A percentile compares a stretch with the other conserved stretches of the same genome.
Evolutionary conservation across 78 protist genomes (phyloP).

Genomic region (Cavenderia fasciculata): DNA sequence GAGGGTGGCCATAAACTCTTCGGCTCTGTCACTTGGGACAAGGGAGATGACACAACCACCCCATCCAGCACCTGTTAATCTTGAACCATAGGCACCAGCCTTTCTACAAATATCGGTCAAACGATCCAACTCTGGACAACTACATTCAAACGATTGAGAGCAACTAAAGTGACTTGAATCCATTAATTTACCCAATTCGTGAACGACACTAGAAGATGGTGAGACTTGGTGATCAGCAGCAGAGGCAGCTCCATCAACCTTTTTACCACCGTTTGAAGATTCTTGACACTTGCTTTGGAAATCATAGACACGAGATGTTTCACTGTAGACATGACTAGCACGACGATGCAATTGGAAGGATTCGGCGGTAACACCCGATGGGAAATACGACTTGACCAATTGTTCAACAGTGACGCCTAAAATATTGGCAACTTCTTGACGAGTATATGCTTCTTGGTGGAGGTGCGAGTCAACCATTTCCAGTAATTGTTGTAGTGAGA

Average conservation of each 20-base stretch:
- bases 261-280: not conserved
- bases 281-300: constrained; percentile 19
- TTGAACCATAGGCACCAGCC: constrained; percentile 53
- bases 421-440: constrained; percentile 29
- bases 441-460: constrained; percentile 26
- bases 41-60: constrained; percentile 67
- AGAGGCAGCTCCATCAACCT: not conserved
- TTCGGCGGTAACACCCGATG: constrained; percentile 40
- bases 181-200: constrained; percentile 60
- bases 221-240: constrained; percentile 2
- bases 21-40: constrained; percentile 5
- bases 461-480: not conserved
- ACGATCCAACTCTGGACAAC: constrained; percentile 72
- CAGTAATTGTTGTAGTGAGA: constrained; percentile 9
- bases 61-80: constrained; percentile 83
- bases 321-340: constrained; percentile 70
- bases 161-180: constrained; percentile 51
- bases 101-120: constrained; percentile 35
- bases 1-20: not conserved
- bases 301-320: constrained; percentile 57
- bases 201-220: not conserved
- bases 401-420: constrained; percentile 20
- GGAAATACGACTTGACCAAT: constrained; percentile 33
- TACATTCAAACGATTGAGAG: constrained; percentile 37
- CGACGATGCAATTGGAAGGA: constrained; percentile 40